phyloP scores from a whole-genome alignment of 371 early-diverging fungal species.

The Lichtheimia corymbifera region DNA sequence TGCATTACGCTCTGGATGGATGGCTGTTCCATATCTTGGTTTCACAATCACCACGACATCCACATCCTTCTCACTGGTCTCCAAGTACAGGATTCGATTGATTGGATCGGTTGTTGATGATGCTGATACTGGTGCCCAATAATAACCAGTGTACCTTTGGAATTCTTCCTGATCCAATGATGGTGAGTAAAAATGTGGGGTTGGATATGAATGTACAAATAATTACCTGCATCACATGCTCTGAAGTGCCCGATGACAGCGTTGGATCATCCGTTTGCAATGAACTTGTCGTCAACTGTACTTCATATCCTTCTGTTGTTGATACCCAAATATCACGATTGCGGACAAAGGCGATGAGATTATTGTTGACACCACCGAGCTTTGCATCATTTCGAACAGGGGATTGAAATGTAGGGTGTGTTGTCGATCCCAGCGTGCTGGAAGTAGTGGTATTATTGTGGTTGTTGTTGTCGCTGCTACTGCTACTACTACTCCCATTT shows the following conservation, averaged over 20 bases:
- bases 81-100: slow-evolving; percentile 63
- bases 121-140: slow-evolving; percentile 54
- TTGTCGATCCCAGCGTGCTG: neutral
- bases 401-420: slow-evolving; percentile 1
- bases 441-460: neutral
- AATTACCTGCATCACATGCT: slow-evolving; percentile 73
- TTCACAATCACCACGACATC: slow-evolving; percentile 58
- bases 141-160: slow-evolving; percentile 69
- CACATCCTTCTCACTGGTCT: slow-evolving; percentile 65
- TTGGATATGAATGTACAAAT: neutral
- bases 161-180: slow-evolving; percentile 65
- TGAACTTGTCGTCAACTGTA: slow-evolving; percentile 63
- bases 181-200: neutral
- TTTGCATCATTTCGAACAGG: slow-evolving; percentile 54
- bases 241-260: slow-evolving; percentile 65
- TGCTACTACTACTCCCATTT: neutral
- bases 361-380: slow-evolving; percentile 53
- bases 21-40: slow-evolving; percentile 11
- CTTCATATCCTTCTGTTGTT: slow-evolving; percentile 58
- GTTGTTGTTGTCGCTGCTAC: no score
- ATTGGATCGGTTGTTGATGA: slow-evolving; percentile 21
- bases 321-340: slow-evolving; percentile 70
- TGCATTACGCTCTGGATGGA: neutral
- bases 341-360: slow-evolving; percentile 63
- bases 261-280: slow-evolving; percentile 31